A percentile compares a stretch with the other conserved stretches of the same genome.
These are phyloP conservation scores for Lasiosphaeris hirsuta DNA, from an alignment of 495 filamentous ascomycete genomes.

Conservation along the genomic window DNA sequence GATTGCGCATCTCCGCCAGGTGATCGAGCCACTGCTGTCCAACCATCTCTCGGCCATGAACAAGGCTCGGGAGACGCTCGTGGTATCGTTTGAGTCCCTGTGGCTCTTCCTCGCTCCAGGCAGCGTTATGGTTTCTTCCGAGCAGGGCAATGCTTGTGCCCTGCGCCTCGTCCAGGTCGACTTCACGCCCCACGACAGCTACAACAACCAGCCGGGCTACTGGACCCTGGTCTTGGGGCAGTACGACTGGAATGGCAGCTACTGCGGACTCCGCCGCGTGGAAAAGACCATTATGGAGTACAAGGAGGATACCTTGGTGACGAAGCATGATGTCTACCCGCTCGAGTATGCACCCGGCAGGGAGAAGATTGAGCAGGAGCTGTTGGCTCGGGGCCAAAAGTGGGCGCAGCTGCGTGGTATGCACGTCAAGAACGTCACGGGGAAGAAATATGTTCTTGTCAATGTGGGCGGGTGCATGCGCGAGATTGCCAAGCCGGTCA, in stretches of 20 bases:
- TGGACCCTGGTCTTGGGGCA: constrained; percentile 31
- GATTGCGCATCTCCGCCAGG: constrained; percentile 48
- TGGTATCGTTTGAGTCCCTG: constrained; percentile 15
- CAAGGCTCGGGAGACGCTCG: constrained; percentile 13
- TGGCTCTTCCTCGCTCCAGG: constrained; percentile 32
- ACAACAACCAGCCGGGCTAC: constrained; percentile 1
- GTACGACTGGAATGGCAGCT: constrained; percentile 55
- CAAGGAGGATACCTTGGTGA: constrained; percentile 50
- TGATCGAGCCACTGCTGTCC: constrained; percentile 50
- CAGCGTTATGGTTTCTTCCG: constrained; percentile 17
- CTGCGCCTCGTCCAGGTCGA: not conserved
- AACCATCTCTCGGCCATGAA: constrained; percentile 42
- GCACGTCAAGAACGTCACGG: no score
- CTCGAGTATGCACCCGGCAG: constrained; percentile 47
- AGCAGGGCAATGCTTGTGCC: constrained; percentile 4
- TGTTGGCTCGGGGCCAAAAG: constrained; percentile 41
- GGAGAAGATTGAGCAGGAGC: constrained; percentile 28
- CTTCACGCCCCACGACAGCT: not conserved
- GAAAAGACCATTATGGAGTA: constrained; percentile 41
- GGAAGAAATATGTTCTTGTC: no score
- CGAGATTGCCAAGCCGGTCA: no score
- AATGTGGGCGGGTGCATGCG: no score
- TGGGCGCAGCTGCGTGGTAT: constrained; percentile 48
- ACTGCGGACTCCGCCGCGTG: constrained; percentile 43
- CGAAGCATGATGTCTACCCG: constrained; percentile 48